Base-by-base conservation (phyloP, 2,329 filamentous ascomycete genomes). In the Penicillium occitanis region DNA sequence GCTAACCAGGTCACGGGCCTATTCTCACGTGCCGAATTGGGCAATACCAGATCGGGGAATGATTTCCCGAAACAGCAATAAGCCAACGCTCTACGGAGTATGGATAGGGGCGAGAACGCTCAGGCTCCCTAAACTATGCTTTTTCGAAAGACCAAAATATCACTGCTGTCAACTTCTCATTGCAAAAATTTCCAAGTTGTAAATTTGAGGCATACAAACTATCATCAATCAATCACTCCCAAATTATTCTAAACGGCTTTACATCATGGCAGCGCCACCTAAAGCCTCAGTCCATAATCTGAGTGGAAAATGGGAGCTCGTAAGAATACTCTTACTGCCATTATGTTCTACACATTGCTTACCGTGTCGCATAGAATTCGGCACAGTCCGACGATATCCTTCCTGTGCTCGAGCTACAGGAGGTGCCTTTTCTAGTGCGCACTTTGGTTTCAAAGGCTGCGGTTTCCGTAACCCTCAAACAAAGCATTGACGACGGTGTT, bases 311-410 rank as follows among this genome's bases (percentile, higher is more conserved):
- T 57, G 51, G 51, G 14, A 35, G 6, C 22, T 57, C 28, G 51
- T 57, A 57, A 57, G 25, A n/a, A 35, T 57, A 5, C 17, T 35
- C 7, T 11, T n/a, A 19, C 14, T 55, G 4, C 11, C 33, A 33
- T 35, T 57, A 35, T 28, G 14, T 33, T 57, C n/a, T 35, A 17
- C 51, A 35, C 14, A 35, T n/a, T 35, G 14, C 51, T 57, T 19
- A 57, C 51, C 14, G 22, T 13, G 6, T 35, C 28, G n/a, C n/a
- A 30, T 57, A 57, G 51, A 57, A 22, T 17, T 57, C 7, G 28
- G 35, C 28, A 30, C 28, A 33, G 51, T 57, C 51, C n/a, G 51
- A 57, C 33, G 51, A 57, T 57, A 57, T 57, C 51, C 51, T 57
- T 35, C 51, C 51, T 19, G 51, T 57, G 14, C 51, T 57, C 22